phyloP scores from a whole-genome alignment of 2,329 filamentous ascomycete species.

The Colletotrichum sp. region DNA sequence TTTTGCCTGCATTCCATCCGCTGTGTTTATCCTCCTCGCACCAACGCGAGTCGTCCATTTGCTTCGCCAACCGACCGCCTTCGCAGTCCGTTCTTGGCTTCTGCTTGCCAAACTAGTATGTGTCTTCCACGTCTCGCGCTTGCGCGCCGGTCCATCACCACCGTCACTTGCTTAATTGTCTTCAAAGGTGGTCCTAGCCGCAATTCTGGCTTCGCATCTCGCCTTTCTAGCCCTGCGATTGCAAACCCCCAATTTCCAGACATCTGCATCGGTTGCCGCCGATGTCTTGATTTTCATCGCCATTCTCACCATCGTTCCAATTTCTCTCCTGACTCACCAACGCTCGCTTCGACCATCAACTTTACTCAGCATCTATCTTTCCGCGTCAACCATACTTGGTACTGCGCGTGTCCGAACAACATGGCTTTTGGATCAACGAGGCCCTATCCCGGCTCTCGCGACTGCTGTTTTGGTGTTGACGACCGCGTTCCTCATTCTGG shows the following conservation, averaged over 20 bases:
- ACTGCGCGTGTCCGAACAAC: not conserved
- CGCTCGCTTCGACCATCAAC: constrained; percentile 28
- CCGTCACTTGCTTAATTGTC: not conserved
- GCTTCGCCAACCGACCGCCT: not conserved
- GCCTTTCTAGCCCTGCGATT: constrained; percentile 22
- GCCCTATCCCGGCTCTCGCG: not conserved
- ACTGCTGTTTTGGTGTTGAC: not conserved
- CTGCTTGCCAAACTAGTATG: constrained; percentile 19
- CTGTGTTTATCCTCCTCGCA: constrained; percentile 23
- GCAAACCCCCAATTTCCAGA: not conserved
- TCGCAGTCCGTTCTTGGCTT: constrained; percentile 4
- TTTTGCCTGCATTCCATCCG: constrained; percentile 24
- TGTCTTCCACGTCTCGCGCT: not conserved
- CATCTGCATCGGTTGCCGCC: constrained; percentile 22
- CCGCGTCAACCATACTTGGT: constrained; percentile 19
- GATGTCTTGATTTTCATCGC: constrained; percentile 23
- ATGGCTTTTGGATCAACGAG: not conserved
- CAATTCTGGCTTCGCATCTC: constrained; percentile 21
- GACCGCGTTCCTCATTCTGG: not conserved
- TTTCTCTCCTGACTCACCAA: constrained; percentile 25
- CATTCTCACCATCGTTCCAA: constrained; percentile 3
- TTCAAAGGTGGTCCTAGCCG: constrained; percentile 3
- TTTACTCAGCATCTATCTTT: constrained; percentile 26
- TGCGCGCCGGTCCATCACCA: not conserved
- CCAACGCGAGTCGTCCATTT: not conserved